Base-by-base conservation (phyloP, 768 basidiomycete species). In the Mycena vitilis region DNA sequence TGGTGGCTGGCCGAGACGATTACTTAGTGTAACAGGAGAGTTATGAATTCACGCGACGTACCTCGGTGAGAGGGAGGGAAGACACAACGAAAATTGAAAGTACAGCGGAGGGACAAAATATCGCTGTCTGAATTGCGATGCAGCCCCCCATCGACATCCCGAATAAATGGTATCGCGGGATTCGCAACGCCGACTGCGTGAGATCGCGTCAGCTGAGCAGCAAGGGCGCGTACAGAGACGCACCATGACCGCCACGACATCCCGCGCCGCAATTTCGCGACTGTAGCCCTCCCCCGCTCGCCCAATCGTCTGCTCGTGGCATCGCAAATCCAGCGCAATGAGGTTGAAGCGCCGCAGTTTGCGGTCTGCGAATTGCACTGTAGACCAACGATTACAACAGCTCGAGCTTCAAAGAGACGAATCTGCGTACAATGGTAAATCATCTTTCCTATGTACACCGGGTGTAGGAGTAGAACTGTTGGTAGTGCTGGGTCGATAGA, bases 61-160 rank as follows among this genome's bases (percentile, higher is more conserved):
- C 73, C 66, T 74, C 73, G 0, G 61, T 68, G 10, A 70, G 60
- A 6, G 71, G 65, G 2, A 74, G 69, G 18, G 69, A 54, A 10
- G 73, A 74, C 4, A 74, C 66, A 2, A 74, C 38, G 54, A 69
- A 68, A 15, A 72, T 48, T 4, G 69, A 70, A 4, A 54, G 66
- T 7, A 70, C 66, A 22, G 20, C 20, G 12, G 20, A 25, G 3
- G 73, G 69, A 34, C 66, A 71, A 10, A 58, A 42, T 4, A 74
- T 65, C 5, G 63, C 69, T 5, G 64, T 57, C 56, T 74, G 73
- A 1, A 72, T 45, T 13, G 62, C 69, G 34, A 72, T 69, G 51
- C 66, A 71, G 8, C 66, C 67, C 22, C 73, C 73, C 69, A 74
- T 72, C 7, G 73, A 74, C 44, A 70, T 42, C 7, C 73, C 73